Base-by-base conservation (phyloP, 495 filamentous ascomycete species). In the Delitschia confertaspora region DNA sequence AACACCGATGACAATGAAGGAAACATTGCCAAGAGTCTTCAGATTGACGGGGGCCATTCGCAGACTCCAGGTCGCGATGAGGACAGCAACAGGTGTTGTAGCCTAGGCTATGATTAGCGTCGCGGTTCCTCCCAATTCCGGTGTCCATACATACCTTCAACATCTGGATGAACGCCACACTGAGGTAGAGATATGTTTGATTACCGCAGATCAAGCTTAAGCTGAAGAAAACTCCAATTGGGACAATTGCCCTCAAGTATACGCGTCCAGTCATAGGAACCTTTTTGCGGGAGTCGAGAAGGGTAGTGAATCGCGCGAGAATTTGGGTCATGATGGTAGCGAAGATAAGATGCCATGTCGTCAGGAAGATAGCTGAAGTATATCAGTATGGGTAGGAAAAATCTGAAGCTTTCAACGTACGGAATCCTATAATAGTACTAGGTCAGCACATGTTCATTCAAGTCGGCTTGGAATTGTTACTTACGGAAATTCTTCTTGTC, bases 101-200 rank as follows among this genome's bases (percentile, higher is more conserved):
- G 88, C 88, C 83, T 88, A 31, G 17, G 7, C 17, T 17, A 4
- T 40, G 51, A n/a, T n/a, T n/a, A n/a, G n/a, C n/a, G n/a, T n/a
- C n/a, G n/a, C n/a, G n/a, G n/a, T n/a, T n/a, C n/a, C n/a, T n/a
- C n/a, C n/a, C n/a, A n/a, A 14, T 35, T 45, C 14, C n/a, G n/a
- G n/a, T n/a, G n/a, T n/a, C n/a, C 10, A 13, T 18, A 34, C 72
- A 38, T 45, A 82, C 80, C 84, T 95, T 95, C 57, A 95, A 75
- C 88, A 95, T 95, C 70, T 95, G 88, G 62, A 95, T 95, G 65
- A 95, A 95, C 32, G 88, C 77, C 48, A 94, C 88, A 57, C 81
- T 85, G 48, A 95, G 76, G 66, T 91, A 93, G 37, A 95, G 70
- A 60, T 94, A 95, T 42, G 88, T 85, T 60, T 88, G 71, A 67